These are phyloP conservation scores for Arabidopsis hybrid DNA, from an alignment of 441 rosid species.

Conservation along the genomic window DNA sequence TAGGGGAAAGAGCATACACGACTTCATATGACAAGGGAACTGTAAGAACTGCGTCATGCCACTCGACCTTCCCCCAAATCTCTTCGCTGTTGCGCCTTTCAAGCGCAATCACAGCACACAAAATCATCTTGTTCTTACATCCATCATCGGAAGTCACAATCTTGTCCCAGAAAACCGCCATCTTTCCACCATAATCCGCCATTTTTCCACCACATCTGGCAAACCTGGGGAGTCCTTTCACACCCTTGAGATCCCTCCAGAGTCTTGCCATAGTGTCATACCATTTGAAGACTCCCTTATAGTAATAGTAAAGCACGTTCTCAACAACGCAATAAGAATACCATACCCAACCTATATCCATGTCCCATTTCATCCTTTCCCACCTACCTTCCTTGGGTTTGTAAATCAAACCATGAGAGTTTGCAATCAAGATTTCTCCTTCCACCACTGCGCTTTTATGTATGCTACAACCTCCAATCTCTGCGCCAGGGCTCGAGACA, in stretches of 20 bases:
- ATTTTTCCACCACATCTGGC: not conserved
- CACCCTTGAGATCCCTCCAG: not conserved
- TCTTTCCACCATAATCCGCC: constrained; percentile 15
- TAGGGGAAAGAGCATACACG: not conserved
- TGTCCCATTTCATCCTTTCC: not conserved
- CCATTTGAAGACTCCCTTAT: constrained; percentile 1
- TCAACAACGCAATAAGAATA: not conserved
- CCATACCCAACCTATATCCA: not conserved
- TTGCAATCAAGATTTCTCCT: not conserved
- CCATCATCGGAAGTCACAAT: not conserved
- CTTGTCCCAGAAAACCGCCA: constrained; percentile 22
- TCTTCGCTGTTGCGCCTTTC: constrained; percentile 17
- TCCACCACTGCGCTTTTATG: not conserved
- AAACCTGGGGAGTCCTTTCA: not conserved
- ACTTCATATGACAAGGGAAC: not conserved
- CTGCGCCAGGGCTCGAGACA: not conserved
- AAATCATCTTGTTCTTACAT: not conserved
- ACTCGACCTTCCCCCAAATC: constrained; percentile 27
- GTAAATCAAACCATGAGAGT: not conserved
- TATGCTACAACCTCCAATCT: not conserved
- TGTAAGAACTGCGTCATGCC: constrained; percentile 1
- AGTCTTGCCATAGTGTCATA: not conserved
- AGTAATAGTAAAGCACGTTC: not conserved
- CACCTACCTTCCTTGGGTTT: constrained; percentile 9
- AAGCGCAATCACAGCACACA: constrained; percentile 12